Evolutionary conservation across 2,329 filamentous ascomycete genomes (phyloP).

Genomic region (Venturia oleaginea): DNA sequence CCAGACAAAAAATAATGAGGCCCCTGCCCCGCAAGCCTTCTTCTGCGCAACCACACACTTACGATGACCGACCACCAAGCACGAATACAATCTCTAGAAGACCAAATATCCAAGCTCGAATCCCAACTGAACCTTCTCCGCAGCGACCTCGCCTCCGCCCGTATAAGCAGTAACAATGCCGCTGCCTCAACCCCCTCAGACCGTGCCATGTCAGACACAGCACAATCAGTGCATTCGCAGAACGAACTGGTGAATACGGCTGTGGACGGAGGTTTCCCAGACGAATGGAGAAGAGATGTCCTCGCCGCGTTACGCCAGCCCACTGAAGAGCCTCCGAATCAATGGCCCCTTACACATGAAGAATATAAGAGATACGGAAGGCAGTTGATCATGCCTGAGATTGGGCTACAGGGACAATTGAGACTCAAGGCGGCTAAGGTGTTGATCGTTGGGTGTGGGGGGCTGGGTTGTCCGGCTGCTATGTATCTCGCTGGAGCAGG

Average conservation of each 20-base stretch:
- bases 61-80: slow-evolving; percentile 23
- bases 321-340: slow-evolving; percentile 18
- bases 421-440: slow-evolving; percentile 60
- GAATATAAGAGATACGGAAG: slow-evolving; percentile 84
- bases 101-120: slow-evolving; percentile 8
- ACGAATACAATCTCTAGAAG: slow-evolving; percentile 10
- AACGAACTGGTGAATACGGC: slow-evolving; percentile 25
- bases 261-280: slow-evolving; percentile 32
- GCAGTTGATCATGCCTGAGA: slow-evolving; percentile 77
- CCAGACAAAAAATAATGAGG: not conserved
- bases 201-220: slow-evolving; percentile 17
- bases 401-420: slow-evolving; percentile 73
- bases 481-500: slow-evolving; percentile 89
- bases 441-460: slow-evolving; percentile 78
- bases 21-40: not conserved
- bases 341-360: slow-evolving; percentile 60
- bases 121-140: slow-evolving; percentile 4
- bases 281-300: slow-evolving; percentile 35
- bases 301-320: slow-evolving; percentile 25
- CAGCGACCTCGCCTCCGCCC: slow-evolving; percentile 4
- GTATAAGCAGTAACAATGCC: slow-evolving; percentile 17
- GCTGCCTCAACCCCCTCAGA: not conserved
- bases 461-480: slow-evolving; percentile 83
- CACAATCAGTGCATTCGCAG: slow-evolving; percentile 10
- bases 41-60: slow-evolving; percentile 34